A percentile compares a stretch with the other conserved stretches of the same genome.
Conservation (phyloP, 805 yeast species). For the Metschnikowia baotianmanensis region DNA sequence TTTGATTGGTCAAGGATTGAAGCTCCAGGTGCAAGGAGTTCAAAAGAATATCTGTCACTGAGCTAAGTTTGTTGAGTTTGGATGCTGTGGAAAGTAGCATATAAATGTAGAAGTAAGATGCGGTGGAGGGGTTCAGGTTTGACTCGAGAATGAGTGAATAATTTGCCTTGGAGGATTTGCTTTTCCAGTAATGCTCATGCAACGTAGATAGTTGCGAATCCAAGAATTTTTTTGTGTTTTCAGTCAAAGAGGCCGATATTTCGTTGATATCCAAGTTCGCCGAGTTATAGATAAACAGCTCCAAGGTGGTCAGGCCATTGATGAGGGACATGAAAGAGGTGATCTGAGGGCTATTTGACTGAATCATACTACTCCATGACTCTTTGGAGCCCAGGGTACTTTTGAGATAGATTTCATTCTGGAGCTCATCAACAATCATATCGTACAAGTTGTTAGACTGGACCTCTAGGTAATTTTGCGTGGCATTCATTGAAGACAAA, state of each 20-base stretch:
- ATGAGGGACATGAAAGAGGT: conserved; percentile 34
- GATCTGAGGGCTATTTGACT: conserved; percentile 34
- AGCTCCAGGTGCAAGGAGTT: conserved; percentile 61
- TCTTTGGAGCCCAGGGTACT: conserved; percentile 12
- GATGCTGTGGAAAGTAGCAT: conserved; percentile 54
- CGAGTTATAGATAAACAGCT: conserved; percentile 53
- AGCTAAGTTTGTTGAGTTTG: conserved; percentile 59
- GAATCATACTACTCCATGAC: conserved; percentile 18
- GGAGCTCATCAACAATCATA: conserved; percentile 73
- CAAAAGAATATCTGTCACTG: conserved; percentile 51
- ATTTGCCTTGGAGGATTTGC: conserved; percentile 20
- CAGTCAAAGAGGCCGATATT: conserved; percentile 40
- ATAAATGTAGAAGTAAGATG: conserved; percentile 54
- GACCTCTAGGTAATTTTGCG: conserved; percentile 50
- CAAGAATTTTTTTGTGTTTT: conserved; percentile 29
- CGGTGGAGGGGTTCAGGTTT: conserved; percentile 27
- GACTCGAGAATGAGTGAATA: conserved; percentile 33
- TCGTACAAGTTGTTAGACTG: conserved; percentile 66
- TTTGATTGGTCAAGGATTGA: conserved; percentile 57
- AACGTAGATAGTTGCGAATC: conserved; percentile 28
- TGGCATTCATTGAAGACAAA: conserved; percentile 50
- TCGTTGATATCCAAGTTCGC: conserved; percentile 57
- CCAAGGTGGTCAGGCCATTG: conserved; percentile 42
- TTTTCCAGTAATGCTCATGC: conserved; percentile 23
- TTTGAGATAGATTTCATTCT: conserved; percentile 63